Conservation (phyloP, 352 stramenopile species). For the Phytophthora citricola region DNA sequence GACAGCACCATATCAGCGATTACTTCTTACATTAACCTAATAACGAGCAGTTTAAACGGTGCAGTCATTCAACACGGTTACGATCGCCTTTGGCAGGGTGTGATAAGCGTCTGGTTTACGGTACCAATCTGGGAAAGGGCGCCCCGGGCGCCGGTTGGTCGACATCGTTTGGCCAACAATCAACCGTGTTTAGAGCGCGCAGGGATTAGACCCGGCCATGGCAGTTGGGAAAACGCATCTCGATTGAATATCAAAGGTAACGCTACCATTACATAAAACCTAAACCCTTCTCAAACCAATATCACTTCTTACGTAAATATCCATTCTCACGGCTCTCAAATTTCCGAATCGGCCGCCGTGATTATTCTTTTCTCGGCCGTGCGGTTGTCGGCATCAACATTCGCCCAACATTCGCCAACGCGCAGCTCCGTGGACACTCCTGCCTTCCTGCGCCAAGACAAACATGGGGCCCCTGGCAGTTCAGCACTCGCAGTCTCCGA, state of each 20-base stretch:
- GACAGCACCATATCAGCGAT: conserved; percentile 2
- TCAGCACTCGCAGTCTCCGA: conserved; percentile 30
- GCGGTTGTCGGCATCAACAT: conserved; percentile 45
- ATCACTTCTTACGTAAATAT: not conserved
- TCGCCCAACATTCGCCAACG: conserved; percentile 45
- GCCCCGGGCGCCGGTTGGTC: conserved; percentile 1
- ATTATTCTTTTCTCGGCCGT: conserved; percentile 43
- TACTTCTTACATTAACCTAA: not conserved
- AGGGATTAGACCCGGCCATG: conserved; percentile 17
- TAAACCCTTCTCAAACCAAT: not conserved
- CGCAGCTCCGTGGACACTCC: conserved; percentile 18
- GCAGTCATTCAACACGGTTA: conserved; percentile 10
- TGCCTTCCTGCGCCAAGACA: conserved; percentile 2
- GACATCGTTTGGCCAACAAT: conserved; percentile 21
- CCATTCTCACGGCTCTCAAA: conserved; percentile 5
- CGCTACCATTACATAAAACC: not conserved
- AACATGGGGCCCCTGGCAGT: conserved; percentile 33
- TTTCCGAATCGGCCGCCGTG: conserved; percentile 15
- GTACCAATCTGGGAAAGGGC: conserved; percentile 18
- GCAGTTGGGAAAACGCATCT: conserved; percentile 16
- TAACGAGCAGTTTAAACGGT: not conserved
- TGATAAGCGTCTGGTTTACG: conserved; percentile 14
- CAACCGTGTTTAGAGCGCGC: conserved; percentile 23
- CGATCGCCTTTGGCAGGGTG: conserved; percentile 6
- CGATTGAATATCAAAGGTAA: not conserved